Base-by-base conservation (phyloP, 345 rosid genomes). In the Theobroma cacao region DNA sequence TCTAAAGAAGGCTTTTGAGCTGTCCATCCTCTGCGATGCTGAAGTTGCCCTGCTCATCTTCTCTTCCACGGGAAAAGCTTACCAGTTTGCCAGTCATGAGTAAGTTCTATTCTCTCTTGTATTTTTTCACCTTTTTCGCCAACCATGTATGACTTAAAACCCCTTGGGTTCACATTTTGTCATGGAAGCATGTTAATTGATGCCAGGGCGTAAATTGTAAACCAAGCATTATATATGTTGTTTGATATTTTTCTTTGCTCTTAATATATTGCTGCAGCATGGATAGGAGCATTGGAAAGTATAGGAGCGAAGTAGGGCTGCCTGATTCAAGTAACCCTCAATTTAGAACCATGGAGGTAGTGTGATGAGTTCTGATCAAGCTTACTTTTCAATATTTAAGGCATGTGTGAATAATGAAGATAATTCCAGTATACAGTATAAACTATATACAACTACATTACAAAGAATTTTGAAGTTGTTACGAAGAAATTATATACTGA, bases 11-110 rank as follows among this genome's bases (percentile, higher is more conserved):
- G 91, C 94, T 72, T 86, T 80, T 45, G 92, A 91, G 87, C 89
- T 91, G 22, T 91, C 94, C 33, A 65, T 91, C 31, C 92, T 89
- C 47, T 91, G 92, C 31, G 94, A 91, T 60, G 94, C 89, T 77
- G 94, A 91, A 80, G 83, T 91, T 33, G 87, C 85, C 73, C 74
- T 89, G 26, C 74, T 89, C 47, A 38, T 91, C 71, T 89, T 86
- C 81, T 89, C 94, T 50, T 79, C 94, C 5, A 56, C 89, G 9
- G 94, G 91, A 24, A 91, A 84, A 73, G 14, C 50, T 68, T 79
- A 82, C 82, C 91, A 89, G 67, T 91, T 85, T 68, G 85, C 91
- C 43, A 89, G 91, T 31, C 88, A 86, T 43, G 86, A 86, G 94
- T 90, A 28, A 30, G 74, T 72, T 41, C 2, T 22, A 2, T 56